Conservation (phyloP, 495 filamentous ascomycete genomes). For the Amphirosellinia nigrospora region DNA sequence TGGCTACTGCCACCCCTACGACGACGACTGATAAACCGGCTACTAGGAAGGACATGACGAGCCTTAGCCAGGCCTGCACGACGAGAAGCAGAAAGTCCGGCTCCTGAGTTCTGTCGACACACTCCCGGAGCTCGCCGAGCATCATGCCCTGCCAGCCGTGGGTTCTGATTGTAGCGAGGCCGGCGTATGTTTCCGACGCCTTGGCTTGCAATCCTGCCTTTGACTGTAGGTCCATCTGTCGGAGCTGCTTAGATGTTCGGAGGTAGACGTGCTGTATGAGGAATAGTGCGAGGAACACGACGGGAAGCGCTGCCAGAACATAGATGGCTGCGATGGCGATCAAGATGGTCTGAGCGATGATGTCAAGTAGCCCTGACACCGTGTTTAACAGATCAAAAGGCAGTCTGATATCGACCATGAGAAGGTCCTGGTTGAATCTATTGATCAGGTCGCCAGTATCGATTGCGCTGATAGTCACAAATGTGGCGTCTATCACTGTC, state of each 20-base stretch:
- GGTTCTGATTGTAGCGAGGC: conserved; percentile 47
- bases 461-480: conserved; percentile 15
- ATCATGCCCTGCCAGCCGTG: conserved; percentile 32
- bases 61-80: conserved; percentile 48
- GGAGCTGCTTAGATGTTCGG: conserved; percentile 55
- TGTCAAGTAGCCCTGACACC: conserved; percentile 19
- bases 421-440: conserved; percentile 29
- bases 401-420: conserved; percentile 28
- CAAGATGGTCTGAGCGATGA: conserved; percentile 13
- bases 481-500: conserved; percentile 26
- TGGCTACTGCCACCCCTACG: conserved; percentile 34
- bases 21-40: conserved; percentile 40
- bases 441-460: conserved; percentile 23
- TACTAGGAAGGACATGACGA: conserved; percentile 47
- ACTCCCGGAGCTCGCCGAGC: conserved; percentile 29
- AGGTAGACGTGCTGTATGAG: conserved; percentile 55
- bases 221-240: conserved; percentile 58
- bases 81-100: conserved; percentile 50
- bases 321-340: conserved; percentile 23
- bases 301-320: conserved; percentile 27
- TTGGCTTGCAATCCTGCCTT: conserved; percentile 52
- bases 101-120: conserved; percentile 44
- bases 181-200: conserved; percentile 44
- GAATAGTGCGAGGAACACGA: conserved; percentile 41
- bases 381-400: conserved; percentile 27